Evolutionary conservation across 352 stramenopile species (phyloP).

Genomic region (Phytophthora niederhauseri): DNA sequence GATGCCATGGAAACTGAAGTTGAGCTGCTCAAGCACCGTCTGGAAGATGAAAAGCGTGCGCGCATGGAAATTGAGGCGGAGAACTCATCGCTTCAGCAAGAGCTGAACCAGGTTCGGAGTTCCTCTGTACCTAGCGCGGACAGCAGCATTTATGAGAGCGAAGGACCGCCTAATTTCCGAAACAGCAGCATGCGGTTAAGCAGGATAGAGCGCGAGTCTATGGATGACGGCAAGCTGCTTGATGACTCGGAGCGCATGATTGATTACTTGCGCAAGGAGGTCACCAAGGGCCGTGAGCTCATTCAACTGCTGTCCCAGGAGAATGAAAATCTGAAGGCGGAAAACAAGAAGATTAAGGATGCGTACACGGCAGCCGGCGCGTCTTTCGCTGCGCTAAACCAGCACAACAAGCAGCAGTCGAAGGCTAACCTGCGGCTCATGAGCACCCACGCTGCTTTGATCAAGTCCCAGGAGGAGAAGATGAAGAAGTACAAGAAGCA

Average conservation of each 20-base stretch:
- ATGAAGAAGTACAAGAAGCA: constrained; percentile 92
- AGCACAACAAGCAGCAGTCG: constrained; percentile 95
- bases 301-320: constrained; percentile 70
- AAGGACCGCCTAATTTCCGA: constrained; percentile 29
- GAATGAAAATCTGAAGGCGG: constrained; percentile 84
- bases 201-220: constrained; percentile 45
- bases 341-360: constrained; percentile 93
- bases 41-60: constrained; percentile 81
- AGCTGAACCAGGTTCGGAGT: constrained; percentile 65
- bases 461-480: constrained; percentile 91
- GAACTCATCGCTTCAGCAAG: constrained; percentile 76
- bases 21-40: constrained; percentile 67
- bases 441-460: constrained; percentile 83
- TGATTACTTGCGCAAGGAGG: constrained; percentile 80
- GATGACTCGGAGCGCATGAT: constrained; percentile 89
- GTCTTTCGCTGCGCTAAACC: constrained; percentile 92
- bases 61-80: constrained; percentile 75
- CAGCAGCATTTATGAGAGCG: constrained; percentile 53
- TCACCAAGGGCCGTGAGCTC: constrained; percentile 76
- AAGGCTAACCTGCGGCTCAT: constrained; percentile 92
- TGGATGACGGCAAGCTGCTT: constrained; percentile 71
- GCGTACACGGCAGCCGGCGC: constrained; percentile 92
- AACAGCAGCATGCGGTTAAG: constrained; percentile 39
- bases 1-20: constrained; percentile 81
- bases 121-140: constrained; percentile 39